Base-by-base conservation (phyloP, 768 basidiomycete genomes). In the Cantharellus cinnabarinus region DNA sequence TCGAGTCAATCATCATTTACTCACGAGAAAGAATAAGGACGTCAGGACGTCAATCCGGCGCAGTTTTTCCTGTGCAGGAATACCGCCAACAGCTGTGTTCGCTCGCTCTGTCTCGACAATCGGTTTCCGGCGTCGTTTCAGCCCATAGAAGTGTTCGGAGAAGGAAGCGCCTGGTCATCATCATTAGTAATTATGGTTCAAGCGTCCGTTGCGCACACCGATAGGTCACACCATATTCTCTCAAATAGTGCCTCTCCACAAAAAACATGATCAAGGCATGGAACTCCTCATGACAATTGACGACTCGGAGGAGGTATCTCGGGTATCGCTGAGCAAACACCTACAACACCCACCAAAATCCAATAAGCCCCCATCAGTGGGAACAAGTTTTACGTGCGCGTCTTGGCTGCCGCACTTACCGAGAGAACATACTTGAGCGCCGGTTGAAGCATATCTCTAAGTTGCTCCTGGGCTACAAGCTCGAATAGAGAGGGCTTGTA, bases 211-310 rank as follows among this genome's bases (percentile, higher is more conserved):
- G 41, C 10, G 5, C 39, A 56, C 51, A 42, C 15, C 60, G 58
- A 54, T 50, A 58, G 37, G 2, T 63, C 83, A 61, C 62, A 91
- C 93, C 80, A 65, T 93, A 81, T 67, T 81, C 85, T 62, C 78
- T 79, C 59, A 99, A 81, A 70, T 95, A 93, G 71, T 94, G 82
- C 14, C 82, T 75, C 71, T 99, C 95, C 15, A 98, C 83, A 59
- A 90, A 76, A 58, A 93, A 71, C 83, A 98, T 88, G 62, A 94
- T 74, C 10, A 77, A 63, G 0, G 91, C 87, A 65, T 95, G 98
- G 70, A 95, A 89, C 68, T 97, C 93, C 69, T 99, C 95, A 73
- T 99, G 95, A 40, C 81, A 74, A 69, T 98, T 97, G 14, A 95
- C 88, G 58, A 98, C 75, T 15, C 83, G 81, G 50, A 99, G 71